Conservation (phyloP, 306 rosid genomes). For the Arachis hypogaea region DNA sequence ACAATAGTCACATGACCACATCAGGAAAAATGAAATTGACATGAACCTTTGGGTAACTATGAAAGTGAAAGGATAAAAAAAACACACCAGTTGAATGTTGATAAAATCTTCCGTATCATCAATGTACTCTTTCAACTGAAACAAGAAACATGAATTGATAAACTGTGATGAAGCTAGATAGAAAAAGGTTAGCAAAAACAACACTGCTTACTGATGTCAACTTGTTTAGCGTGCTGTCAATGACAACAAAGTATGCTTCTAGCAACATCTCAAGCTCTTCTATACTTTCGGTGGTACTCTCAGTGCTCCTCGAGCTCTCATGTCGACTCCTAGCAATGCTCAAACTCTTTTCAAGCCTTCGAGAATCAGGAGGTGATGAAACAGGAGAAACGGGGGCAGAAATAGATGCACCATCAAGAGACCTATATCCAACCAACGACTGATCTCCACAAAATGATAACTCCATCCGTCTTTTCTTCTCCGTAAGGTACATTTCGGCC, state of each 20-base stretch:
- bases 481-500: slow-evolving; percentile 99
- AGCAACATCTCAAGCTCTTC: slow-evolving; percentile 99
- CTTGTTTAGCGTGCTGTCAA: slow-evolving; percentile 95
- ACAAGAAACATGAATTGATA: slow-evolving; percentile 43
- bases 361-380: slow-evolving; percentile 86
- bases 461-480: slow-evolving; percentile 93
- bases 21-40: slow-evolving; percentile 22
- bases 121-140: slow-evolving; percentile 96
- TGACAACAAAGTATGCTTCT: slow-evolving; percentile 98
- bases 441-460: slow-evolving; percentile 81
- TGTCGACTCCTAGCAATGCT: slow-evolving; percentile 97
- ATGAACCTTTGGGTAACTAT: slow-evolving; percentile 3
- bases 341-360: slow-evolving; percentile 82
- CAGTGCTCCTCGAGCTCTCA: slow-evolving; percentile 88
- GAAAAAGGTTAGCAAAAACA: slow-evolving; percentile 15
- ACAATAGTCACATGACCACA: neutral
- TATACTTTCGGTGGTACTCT: slow-evolving; percentile 78
- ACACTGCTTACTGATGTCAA: slow-evolving; percentile 76
- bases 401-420: slow-evolving; percentile 75
- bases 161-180: slow-evolving; percentile 24
- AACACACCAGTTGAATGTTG: slow-evolving; percentile 90
- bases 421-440: slow-evolving; percentile 75
- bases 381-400: slow-evolving; percentile 99
- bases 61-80: slow-evolving; percentile 15
- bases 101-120: slow-evolving; percentile 99